Conservation (phyloP, 352 stramenopile genomes). For the Phytophthora cactorum region DNA sequence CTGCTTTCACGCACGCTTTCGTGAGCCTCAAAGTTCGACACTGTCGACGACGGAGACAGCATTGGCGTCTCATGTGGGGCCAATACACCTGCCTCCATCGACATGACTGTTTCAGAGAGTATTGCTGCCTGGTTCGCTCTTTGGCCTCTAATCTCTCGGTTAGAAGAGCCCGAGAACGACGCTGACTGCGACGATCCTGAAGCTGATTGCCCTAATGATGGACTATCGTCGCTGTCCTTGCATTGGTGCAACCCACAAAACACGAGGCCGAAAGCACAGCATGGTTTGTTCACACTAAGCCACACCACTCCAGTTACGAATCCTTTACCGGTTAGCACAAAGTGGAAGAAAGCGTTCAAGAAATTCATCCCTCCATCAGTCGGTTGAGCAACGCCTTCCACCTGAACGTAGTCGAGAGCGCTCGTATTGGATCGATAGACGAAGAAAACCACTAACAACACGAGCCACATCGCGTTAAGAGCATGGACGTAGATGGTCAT, state of each 20-base stretch:
- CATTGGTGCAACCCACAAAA: slow-evolving; percentile 43
- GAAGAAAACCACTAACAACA: slow-evolving; percentile 68
- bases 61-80: slow-evolving; percentile 15
- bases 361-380: slow-evolving; percentile 37
- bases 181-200: slow-evolving; percentile 35
- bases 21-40: slow-evolving; percentile 19
- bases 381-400: slow-evolving; percentile 10
- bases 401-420: slow-evolving; percentile 47
- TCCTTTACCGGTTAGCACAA: slow-evolving; percentile 63
- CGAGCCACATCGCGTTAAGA: slow-evolving; percentile 69
- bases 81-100: slow-evolving; percentile 31
- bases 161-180: slow-evolving; percentile 34
- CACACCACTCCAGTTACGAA: slow-evolving; percentile 72
- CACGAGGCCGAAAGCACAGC: slow-evolving; percentile 44
- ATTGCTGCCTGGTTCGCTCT: slow-evolving; percentile 13
- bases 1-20: slow-evolving; percentile 32
- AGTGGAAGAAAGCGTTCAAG: slow-evolving; percentile 62
- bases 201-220: slow-evolving; percentile 24
- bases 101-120: slow-evolving; percentile 24
- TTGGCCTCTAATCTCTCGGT: slow-evolving; percentile 7
- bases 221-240: slow-evolving; percentile 24
- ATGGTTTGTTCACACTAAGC: slow-evolving; percentile 70
- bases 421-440: slow-evolving; percentile 54
- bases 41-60: slow-evolving; percentile 14
- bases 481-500: slow-evolving; percentile 79